A percentile compares a stretch with the other conserved stretches of the same genome.
phyloP scores from a whole-genome alignment of 2,329 filamentous ascomycete genomes.

The Tricladium varicosporioides region DNA sequence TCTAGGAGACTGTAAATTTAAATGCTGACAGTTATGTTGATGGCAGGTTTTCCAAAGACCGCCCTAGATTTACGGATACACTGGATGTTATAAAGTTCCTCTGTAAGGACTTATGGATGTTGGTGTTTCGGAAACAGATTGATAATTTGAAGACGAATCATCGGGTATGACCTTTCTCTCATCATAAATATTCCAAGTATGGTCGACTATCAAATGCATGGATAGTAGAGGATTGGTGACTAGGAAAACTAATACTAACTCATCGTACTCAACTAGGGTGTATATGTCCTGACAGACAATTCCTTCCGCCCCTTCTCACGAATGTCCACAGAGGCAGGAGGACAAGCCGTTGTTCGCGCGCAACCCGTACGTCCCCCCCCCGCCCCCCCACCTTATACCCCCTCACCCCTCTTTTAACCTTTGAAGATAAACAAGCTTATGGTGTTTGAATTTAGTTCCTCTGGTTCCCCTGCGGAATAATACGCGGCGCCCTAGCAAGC shows the following conservation, averaged over 20 bases:
- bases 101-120: slow-evolving; percentile 96
- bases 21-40: neutral
- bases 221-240: too few relatives aligned
- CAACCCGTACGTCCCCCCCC: slow-evolving; percentile 65
- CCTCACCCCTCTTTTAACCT: too few relatives aligned
- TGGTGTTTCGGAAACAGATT: slow-evolving; percentile 94
- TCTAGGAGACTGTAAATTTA: too few relatives aligned
- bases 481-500: slow-evolving; percentile 87
- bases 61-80: slow-evolving; percentile 85
- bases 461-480: slow-evolving; percentile 92
- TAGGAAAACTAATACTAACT: too few relatives aligned
- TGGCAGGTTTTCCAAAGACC: slow-evolving; percentile 72
- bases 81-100: slow-evolving; percentile 97
- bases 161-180: slow-evolving; percentile 53
- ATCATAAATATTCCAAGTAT: too few relatives aligned
- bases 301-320: slow-evolving; percentile 82
- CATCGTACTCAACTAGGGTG: slow-evolving; percentile 72
- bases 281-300: slow-evolving; percentile 94
- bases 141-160: slow-evolving; percentile 99
- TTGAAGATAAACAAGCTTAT: neutral
- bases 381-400: too few relatives aligned
- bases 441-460: slow-evolving; percentile 61
- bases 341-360: slow-evolving; percentile 70
- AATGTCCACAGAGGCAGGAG: slow-evolving; percentile 81
- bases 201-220: too few relatives aligned